Evolutionary conservation across 2,329 filamentous ascomycete species (phyloP).

Genomic region (Thermothelomyces thermophilus): DNA sequence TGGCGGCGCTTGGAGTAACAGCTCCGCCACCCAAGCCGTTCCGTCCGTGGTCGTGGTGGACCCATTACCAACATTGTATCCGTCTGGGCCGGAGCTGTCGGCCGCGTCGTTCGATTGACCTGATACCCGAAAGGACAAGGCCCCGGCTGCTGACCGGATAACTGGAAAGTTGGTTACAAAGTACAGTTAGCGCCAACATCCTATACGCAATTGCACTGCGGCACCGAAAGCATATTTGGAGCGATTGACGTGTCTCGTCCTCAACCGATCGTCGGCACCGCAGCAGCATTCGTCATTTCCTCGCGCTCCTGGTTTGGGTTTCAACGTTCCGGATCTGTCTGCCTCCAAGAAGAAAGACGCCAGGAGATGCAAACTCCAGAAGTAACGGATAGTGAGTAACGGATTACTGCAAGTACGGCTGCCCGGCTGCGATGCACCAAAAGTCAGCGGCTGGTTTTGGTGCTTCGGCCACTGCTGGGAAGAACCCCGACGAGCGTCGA

Average conservation of each 20-base stretch:
- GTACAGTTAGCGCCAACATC: neutral
- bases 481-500: no score
- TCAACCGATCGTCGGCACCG: neutral
- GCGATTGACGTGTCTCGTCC: constrained; percentile 13
- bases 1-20: neutral
- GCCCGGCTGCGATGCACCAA: no score
- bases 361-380: neutral
- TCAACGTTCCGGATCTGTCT: constrained; percentile 6
- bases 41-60: neutral
- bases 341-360: constrained; percentile 1
- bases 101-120: neutral
- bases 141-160: constrained; percentile 5
- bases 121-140: constrained; percentile 6
- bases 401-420: no score
- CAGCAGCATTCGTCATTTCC: constrained; percentile 11
- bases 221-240: neutral
- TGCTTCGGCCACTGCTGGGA: no score
- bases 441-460: no score
- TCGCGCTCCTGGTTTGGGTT: constrained; percentile 9
- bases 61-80: neutral
- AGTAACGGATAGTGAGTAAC: neutral
- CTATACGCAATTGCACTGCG: no score
- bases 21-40: constrained; percentile 7
- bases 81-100: neutral
- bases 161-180: neutral